Evolutionary conservation across 495 filamentous ascomycete species (phyloP), one percentile per base, ranked within the genome.

Genomic region (Penicillium manginii): DNA sequence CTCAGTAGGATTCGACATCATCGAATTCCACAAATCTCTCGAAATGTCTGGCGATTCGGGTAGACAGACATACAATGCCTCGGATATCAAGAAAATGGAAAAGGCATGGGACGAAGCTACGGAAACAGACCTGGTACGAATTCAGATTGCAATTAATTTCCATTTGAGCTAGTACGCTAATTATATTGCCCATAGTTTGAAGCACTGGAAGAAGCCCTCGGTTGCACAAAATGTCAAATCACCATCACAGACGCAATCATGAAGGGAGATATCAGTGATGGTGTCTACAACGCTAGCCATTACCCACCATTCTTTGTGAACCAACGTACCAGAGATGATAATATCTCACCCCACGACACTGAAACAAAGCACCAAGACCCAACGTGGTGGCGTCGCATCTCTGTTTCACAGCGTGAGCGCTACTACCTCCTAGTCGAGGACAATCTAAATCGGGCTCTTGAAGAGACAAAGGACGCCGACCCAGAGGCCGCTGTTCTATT

Each of bases 131-230:
- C 40, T 63, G 53, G 61, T 59, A 57, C 14, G 54, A 33, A 47
- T 3, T 29, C 26, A 11, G n/a, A 19, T 26, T 11, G 0, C 26
- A 8, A 32, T 32, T 10, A 17, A 49, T 29, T 29, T 2, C 12
- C 5, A 29, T 29, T 5, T 8, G 46, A 15, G 15, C 7, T 3
- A n/a, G n/a, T n/a, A 15, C n/a, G 46, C 26, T 26, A 14, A 49
- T 49, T 14, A 31, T 14, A 26, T 3, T 33, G 7, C 1, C 26
- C 21, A 35, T n/a, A 63, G 55, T 47, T 59, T 15, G 50, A 62
- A 22, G 59, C 62, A 4, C 58, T 74, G 23, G 60, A 71, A 50
- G 72, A 75, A 61, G 74, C 72, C 31, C 64, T 76, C 10, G 47
- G 52, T 37, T 75, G 74, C 52, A 64, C 55, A 15, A 61, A 63